phyloP scores from a whole-genome alignment of 2,329 filamentous ascomycete species.

The Thyridium curvatum region DNA sequence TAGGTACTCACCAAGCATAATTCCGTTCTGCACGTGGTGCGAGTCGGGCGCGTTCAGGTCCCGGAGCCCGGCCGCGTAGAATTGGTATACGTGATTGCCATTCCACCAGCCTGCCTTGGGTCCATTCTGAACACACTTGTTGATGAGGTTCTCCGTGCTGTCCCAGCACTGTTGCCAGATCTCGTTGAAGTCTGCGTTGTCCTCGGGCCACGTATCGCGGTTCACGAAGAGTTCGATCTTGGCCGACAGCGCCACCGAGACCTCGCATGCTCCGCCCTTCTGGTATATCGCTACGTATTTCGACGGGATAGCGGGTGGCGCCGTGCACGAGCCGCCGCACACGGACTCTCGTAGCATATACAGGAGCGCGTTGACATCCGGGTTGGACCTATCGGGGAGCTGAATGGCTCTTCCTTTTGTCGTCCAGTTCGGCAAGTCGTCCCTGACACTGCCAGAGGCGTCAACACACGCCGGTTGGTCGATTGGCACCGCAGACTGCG shows the following conservation, averaged over 20 bases:
- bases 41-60: neutral
- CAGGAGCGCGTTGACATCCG: neutral
- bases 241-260: neutral
- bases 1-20: no score
- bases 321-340: neutral
- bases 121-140: neutral
- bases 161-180: neutral
- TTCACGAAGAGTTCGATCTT: neutral
- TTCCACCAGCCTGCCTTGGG: neutral
- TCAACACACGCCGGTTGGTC: constrained; percentile 19
- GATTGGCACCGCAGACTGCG: neutral
- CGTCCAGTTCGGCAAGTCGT: neutral
- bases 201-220: neutral
- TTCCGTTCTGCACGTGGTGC: no score
- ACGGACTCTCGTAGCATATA: neutral
- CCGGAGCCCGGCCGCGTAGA: neutral
- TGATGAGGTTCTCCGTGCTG: neutral
- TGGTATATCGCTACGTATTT: neutral
- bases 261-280: neutral
- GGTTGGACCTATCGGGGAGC: neutral
- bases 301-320: neutral
- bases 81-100: neutral
- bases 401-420: no score
- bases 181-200: no score
- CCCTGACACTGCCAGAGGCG: neutral